Evolutionary conservation across 2,329 filamentous ascomycete genomes (phyloP), one percentile per base, ranked within the genome.

Genomic region (Coniochaeta prunicola): DNA sequence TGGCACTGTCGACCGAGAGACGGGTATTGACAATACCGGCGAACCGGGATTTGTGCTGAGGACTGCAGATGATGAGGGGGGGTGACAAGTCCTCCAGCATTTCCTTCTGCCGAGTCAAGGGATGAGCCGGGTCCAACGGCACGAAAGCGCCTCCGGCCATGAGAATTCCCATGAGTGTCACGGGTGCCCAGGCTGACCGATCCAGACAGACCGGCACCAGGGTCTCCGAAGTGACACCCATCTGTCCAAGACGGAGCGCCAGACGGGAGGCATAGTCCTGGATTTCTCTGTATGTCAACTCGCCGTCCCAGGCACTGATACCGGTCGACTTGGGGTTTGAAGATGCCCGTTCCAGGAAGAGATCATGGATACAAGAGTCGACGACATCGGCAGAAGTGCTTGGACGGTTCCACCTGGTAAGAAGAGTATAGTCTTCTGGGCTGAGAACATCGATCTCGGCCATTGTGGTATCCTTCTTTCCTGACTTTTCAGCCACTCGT

Each of bases 61-160:
- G 64, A 34, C 61, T 64, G 60, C 60, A 64, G 30, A 66, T 30
- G 15, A 66, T 56, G 17, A 65, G 40, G 2, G 19, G 10, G 1
- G 65, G 57, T 2, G 28, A 28, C 56, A 65, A 48, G 1, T 57
- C 42, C 0, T 61, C 60, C 38, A 65, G 28, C 53, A 65, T 60
- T 12, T 61, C 60, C 54, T 60, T 62, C 5, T 55, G 53, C 12
- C 53, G 24, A 4, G 53, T 6, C n/a, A 57, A 7, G 1, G 68
- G 66, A 54, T 67, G 63, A 15, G 64, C 62, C 1, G 66, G 64
- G 50, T 70, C 68, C 13, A 70, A 60, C 1, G 68, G 67, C 4
- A 70, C 65, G 57, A 67, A 70, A 5, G 65, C 69, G 7, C 63
- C 67, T 26, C 69, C 69, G 1, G 66, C 61, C 59, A 68, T 64